Evolutionary conservation across 495 filamentous ascomycete genomes (phyloP), one percentile per base, ranked within the genome.

Genomic region (Xylaria palmicola): DNA sequence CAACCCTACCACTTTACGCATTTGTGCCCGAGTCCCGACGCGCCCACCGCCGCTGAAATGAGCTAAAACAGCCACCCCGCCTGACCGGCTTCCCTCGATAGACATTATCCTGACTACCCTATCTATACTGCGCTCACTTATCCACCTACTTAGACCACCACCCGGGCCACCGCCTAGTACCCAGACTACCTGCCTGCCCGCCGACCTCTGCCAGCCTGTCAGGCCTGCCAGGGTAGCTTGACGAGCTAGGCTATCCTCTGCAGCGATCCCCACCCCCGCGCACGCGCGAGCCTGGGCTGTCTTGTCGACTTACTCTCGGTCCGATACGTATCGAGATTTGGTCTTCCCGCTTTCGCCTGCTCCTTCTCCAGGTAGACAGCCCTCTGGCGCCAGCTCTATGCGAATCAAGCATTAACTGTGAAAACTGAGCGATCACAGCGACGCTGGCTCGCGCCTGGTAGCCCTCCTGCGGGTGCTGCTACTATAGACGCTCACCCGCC

Each of bases 391-490:
- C 53, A 37, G 7, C n/a, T 17, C 27, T 27, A 43, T n/a, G 34
- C 47, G 45, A 47, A 51, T 43, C 32, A 27, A 52, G 57, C 36
- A 30, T 44, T 27, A 39, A 20, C 22, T 19, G 24, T 9, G 36
- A 34, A 19, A 26, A 37, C 37, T 30, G 49, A 47, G 47, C 49
- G 57, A 37, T 60, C 47, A 44, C 56, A 26, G 34, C 45, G 32
- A 59, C 45, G 41, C 48, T 47, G 41, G 60, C 60, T 68, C 52
- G 67, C 63, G 65, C 65, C 65, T 63, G 54, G 62, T 58, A 62
- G 49, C 60, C 64, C 64, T 67, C 62, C 45, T 44, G 24, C 51
- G 29, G 56, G 64, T 67, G 62, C 60, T 67, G 67, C 64, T 69
- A 62, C 64, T 61, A 17, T 63, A 39, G 40, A 47, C 59, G 50